phyloP scores from a whole-genome alignment of 2,329 filamentous ascomycete species.

The Colletotrichum sublineola region DNA sequence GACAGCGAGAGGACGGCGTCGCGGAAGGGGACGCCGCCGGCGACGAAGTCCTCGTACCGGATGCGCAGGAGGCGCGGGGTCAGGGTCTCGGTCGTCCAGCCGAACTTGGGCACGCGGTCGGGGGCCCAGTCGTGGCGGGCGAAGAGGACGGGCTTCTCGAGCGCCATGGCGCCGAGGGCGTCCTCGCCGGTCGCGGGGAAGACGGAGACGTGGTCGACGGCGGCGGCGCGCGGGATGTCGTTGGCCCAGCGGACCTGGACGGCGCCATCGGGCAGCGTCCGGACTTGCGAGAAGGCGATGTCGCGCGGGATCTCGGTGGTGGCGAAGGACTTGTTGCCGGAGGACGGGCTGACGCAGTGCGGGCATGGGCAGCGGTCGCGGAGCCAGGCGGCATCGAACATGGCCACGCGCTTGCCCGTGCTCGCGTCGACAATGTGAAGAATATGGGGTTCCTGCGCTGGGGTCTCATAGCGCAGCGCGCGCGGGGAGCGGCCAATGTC shows the following conservation, averaged over 20 bases:
- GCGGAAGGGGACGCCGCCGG: constrained; percentile 68
- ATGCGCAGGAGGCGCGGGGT: constrained; percentile 67
- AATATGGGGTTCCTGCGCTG: background rate
- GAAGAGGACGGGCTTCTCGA: constrained; percentile 6
- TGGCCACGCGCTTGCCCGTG: background rate
- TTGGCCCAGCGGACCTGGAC: constrained; percentile 71
- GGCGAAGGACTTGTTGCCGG: constrained; percentile 69
- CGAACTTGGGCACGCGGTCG: constrained; percentile 17
- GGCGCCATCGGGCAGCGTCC: constrained; percentile 53
- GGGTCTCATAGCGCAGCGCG: background rate
- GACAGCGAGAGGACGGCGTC: constrained; percentile 73
- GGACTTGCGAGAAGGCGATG: constrained; percentile 51
- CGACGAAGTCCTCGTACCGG: constrained; percentile 80
- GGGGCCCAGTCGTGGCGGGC: background rate
- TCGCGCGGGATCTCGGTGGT: constrained; percentile 56
- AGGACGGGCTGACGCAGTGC: constrained; percentile 67
- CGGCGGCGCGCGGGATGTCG: constrained; percentile 55
- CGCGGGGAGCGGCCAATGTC: background rate
- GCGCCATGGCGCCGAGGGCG: constrained; percentile 24
- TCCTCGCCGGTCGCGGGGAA: constrained; percentile 50
- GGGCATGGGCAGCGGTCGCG: constrained; percentile 69
- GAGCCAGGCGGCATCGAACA: constrained; percentile 50
- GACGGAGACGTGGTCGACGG: constrained; percentile 52
- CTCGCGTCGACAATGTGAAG: background rate
- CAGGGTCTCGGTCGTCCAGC: constrained; percentile 59